Conservation (phyloP, 139 green algal genomes). For the Tetradesmus lagerheimii region DNA sequence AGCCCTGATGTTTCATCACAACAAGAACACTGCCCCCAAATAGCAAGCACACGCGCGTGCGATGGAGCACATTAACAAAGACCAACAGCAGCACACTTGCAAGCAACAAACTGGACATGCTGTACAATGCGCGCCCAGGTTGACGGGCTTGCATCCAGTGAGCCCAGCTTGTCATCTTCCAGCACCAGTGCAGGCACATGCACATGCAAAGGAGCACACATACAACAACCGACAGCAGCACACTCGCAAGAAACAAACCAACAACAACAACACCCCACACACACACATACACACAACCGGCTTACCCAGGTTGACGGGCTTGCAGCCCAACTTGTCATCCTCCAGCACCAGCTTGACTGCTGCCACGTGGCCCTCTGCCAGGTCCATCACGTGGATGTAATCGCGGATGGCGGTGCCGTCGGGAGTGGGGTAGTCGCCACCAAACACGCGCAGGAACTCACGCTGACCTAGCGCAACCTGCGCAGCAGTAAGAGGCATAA, state of each 20-base stretch:
- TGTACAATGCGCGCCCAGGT: constrained; percentile 88
- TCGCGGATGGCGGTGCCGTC: constrained; percentile 94
- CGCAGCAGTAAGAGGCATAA: neutral
- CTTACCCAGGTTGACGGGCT: constrained; percentile 93
- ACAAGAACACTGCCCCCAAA: constrained; percentile 31
- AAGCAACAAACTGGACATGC: no score
- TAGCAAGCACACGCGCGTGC: neutral
- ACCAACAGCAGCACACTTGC: neutral
- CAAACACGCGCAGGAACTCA: constrained; percentile 92
- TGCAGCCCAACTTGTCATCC: constrained; percentile 74
- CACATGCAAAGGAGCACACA: no score
- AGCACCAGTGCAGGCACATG: constrained; percentile 75
- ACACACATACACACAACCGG: no score
- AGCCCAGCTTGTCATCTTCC: constrained; percentile 60
- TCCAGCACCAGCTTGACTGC: constrained; percentile 83
- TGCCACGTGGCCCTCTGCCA: constrained; percentile 85
- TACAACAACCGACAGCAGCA: constrained; percentile 61
- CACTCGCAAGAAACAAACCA: neutral
- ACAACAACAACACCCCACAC: no score
- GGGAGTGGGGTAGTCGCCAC: constrained; percentile 93
- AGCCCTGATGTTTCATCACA: no score
- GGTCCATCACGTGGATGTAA: constrained; percentile 99
- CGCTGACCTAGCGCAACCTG: constrained; percentile 92
- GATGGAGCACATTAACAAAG: neutral
- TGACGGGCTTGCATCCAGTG: constrained; percentile 87